A percentile compares a stretch with the other conserved stretches of the same genome.
Evolutionary conservation across 352 stramenopile species (phyloP).

Genomic region (Phytophthora idaei): DNA sequence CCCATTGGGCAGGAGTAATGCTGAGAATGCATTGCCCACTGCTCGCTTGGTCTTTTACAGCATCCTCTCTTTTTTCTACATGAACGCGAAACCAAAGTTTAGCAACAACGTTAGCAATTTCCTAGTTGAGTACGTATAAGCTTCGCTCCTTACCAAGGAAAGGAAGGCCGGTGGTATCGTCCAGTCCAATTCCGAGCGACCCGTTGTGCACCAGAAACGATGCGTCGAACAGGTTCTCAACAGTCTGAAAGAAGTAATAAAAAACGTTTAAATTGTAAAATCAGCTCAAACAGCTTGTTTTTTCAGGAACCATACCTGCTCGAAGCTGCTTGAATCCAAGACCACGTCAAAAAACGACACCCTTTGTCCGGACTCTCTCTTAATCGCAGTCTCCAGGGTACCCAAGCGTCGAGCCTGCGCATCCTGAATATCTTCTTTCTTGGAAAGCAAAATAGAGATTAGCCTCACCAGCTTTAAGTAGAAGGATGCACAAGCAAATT

Average conservation of each 20-base stretch:
- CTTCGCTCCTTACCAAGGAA: slow-evolving; percentile 10
- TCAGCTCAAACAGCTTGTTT: not conserved
- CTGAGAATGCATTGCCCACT: slow-evolving; percentile 17
- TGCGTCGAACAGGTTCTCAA: slow-evolving; percentile 13
- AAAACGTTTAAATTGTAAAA: no score
- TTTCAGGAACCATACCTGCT: slow-evolving; percentile 6
- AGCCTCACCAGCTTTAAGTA: not conserved
- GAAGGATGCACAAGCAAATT: not conserved
- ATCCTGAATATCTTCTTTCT: slow-evolving; percentile 10
- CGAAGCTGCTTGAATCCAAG: slow-evolving; percentile 19
- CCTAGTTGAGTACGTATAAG: no score
- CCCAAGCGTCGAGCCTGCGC: slow-evolving; percentile 8
- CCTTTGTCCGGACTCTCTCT: slow-evolving; percentile 1
- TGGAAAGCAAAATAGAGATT: not conserved
- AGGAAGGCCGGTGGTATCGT: slow-evolving; percentile 7
- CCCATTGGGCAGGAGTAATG: slow-evolving; percentile 21
- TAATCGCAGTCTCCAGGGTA: slow-evolving; percentile 8
- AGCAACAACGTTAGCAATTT: not conserved
- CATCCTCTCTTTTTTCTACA: not conserved
- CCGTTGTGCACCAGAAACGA: slow-evolving; percentile 19
- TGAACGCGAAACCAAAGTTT: not conserved
- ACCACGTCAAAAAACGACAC: slow-evolving; percentile 11
- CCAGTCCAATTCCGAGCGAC: slow-evolving; percentile 8
- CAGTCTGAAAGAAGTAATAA: not conserved
- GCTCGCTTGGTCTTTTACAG: not conserved